Evolutionary conservation across 1,284 basidiomycete genomes (phyloP), one percentile per base, ranked within the genome.

Genomic region (Leccinum griseonigrum): DNA sequence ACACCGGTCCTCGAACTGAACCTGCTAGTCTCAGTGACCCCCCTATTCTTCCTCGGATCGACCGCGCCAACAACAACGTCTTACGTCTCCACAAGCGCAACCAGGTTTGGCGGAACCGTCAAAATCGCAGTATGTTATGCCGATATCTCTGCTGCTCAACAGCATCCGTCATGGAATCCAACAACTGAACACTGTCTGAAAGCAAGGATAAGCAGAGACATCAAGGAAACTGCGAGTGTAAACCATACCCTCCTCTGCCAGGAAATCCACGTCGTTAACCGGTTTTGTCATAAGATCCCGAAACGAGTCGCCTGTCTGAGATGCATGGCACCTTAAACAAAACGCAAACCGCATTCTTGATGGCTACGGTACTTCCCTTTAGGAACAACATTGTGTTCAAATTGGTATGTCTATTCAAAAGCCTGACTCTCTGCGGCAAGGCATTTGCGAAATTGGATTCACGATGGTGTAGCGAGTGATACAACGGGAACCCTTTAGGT

Each of bases 261-360:
- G 77, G 74, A 92, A 96, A 73, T 96, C 94, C 46, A 97, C 85
- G 74, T 94, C 95, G 60, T 92, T 92, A 53, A 95, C 92, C 1
- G 92, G 90, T 69, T 76, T 95, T 93, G 65, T 96, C 94, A 69
- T 95, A 95, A 50, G 89, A 92, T n/a, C 94, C 94, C 65, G 90
- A 94, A 64, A 96, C 92, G 46, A 96, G 80, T 14, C 89, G 80
- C 69, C 91, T 89, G 43, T 88, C 83, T 81, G 58, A 28, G 51
- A 46, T 32, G 2, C 48, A 43, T 16, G 18, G 22, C 22, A 26
- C 22, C 22, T 26, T 26, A 26, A 56, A 50, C 65, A 34, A 56
- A 53, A 40, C 22, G 1, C 34, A 36, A 10, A 11, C 11, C 5
- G 29, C 1, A 4, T 10, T 26, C 10, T 28, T 26, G 5, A 51